These are phyloP conservation scores for Backusella parvicylindrica DNA, from an alignment of 192 early-diverging fungal species.

Conservation along the genomic window DNA sequence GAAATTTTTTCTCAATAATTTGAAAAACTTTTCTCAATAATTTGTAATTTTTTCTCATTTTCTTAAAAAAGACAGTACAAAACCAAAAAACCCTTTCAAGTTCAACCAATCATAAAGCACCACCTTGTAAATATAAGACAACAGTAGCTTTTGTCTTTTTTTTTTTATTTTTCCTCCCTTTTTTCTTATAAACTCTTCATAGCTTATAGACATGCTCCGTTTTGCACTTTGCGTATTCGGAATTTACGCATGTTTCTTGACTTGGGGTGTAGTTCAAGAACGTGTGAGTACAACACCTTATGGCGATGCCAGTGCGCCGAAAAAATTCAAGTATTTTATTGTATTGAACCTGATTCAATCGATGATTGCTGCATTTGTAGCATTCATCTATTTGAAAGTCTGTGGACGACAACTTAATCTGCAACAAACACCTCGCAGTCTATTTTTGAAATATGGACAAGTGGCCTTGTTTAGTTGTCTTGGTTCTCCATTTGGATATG, in stretches of 20 bases:
- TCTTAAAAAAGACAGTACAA: not conserved
- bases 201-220: slow-evolving; percentile 37
- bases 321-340: slow-evolving; percentile 84
- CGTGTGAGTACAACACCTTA: slow-evolving; percentile 84
- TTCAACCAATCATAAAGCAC: not conserved
- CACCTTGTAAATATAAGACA: not conserved
- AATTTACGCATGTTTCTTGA: slow-evolving; percentile 94
- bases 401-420: slow-evolving; percentile 44
- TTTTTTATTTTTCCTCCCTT: slow-evolving; percentile 8
- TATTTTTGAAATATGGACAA: slow-evolving; percentile 66
- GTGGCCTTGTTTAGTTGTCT: slow-evolving; percentile 71
- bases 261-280: slow-evolving; percentile 96
- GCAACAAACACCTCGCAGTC: slow-evolving; percentile 7
- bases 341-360: slow-evolving; percentile 89
- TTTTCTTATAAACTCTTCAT: not conserved
- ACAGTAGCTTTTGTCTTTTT: not conserved
- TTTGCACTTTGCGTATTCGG: slow-evolving; percentile 50
- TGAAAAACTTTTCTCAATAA: too few species aligned
- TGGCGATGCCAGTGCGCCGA: slow-evolving; percentile 33
- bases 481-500: slow-evolving; percentile 92
- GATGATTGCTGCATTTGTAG: slow-evolving; percentile 71
- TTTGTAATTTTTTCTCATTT: too few species aligned
- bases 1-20: too few species aligned
- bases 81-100: not conserved
- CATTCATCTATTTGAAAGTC: slow-evolving; percentile 67